A percentile compares a stretch with the other conserved stretches of the same genome.
Conservation (phyloP, 768 basidiomycete genomes). For the Pulveroboletus sp. region DNA sequence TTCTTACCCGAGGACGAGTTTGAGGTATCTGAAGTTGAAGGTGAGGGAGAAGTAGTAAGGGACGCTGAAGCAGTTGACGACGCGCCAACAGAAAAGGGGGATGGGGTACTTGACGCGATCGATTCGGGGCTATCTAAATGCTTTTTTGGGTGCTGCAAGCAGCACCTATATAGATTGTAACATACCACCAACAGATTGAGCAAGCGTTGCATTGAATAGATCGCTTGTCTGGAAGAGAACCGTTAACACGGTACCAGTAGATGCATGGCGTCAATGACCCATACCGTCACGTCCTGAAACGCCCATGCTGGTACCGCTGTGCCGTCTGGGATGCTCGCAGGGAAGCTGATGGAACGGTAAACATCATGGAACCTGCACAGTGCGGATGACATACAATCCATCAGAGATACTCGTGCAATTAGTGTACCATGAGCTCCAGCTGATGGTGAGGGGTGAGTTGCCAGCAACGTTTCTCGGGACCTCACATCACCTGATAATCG, state of each 20-base stretch:
- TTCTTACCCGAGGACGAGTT: constrained; percentile 1
- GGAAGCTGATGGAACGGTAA: constrained; percentile 35
- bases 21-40: constrained; percentile 6
- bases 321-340: constrained; percentile 42
- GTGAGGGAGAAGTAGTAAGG: constrained; percentile 11
- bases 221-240: constrained; percentile 28
- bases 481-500: constrained; percentile 32
- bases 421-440: constrained; percentile 49
- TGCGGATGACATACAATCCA: constrained; percentile 16
- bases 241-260: constrained; percentile 2
- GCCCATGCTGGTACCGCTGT: constrained; percentile 59
- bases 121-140: constrained; percentile 41
- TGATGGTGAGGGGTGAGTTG: constrained; percentile 17
- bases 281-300: constrained; percentile 48
- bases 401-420: constrained; percentile 42
- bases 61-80: constrained; percentile 16
- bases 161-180: not conserved
- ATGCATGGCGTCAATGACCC: constrained; percentile 10
- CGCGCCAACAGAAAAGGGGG: constrained; percentile 15
- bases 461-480: not conserved
- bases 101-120: constrained; percentile 32
- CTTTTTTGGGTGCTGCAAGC: not conserved
- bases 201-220: constrained; percentile 38
- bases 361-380: not conserved
- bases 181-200: constrained; percentile 30